Conservation (phyloP, 345 rosid genomes). For the Lepidium didymum region DNA sequence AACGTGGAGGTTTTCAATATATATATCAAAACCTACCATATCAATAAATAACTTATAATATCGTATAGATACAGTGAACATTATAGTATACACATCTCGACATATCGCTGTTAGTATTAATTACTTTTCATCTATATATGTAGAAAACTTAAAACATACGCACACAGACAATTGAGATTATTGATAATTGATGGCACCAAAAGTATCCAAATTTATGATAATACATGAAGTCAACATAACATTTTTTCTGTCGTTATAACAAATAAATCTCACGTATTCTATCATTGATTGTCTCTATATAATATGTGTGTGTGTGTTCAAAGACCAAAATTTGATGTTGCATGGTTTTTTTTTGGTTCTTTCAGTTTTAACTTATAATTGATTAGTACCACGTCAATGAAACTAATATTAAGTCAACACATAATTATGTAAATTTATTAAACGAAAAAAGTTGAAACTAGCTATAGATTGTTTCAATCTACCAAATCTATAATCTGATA, state of each 20-base stretch:
- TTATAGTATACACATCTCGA: not conserved
- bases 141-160: not conserved
- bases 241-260: not conserved
- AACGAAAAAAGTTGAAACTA: not conserved
- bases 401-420: not conserved
- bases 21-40: conserved; percentile 16
- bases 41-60: not conserved
- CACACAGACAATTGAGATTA: not conserved
- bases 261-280: not conserved
- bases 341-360: not conserved
- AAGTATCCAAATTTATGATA: not conserved
- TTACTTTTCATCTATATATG: conserved; percentile 4
- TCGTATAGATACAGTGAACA: conserved; percentile 16
- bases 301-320: not conserved
- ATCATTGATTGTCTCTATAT: not conserved
- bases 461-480: not conserved
- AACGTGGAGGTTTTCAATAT: not conserved
- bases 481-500: not conserved
- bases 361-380: not conserved
- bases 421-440: not conserved
- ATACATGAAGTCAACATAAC: not conserved
- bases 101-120: conserved; percentile 10
- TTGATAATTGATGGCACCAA: not conserved
- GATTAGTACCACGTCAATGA: not conserved
- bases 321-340: not conserved